These are phyloP conservation scores for Candida sonorensis DNA, from an alignment of 805 yeast genomes.

Conservation along the genomic window DNA sequence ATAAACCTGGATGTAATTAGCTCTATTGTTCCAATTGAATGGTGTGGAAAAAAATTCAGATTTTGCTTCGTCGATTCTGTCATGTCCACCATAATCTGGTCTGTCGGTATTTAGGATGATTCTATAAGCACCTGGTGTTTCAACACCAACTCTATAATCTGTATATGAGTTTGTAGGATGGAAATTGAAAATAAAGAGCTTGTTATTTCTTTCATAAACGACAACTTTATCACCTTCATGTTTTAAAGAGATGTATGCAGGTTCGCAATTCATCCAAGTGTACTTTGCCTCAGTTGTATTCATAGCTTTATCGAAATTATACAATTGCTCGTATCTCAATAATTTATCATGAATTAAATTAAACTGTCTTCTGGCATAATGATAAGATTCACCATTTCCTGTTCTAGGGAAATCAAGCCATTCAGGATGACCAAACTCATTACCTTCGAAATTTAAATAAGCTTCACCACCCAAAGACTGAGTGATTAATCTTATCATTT, in stretches of 20 bases:
- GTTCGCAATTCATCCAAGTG: conserved; percentile 61
- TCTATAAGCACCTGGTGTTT: conserved; percentile 66
- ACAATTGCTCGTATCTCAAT: conserved; percentile 71
- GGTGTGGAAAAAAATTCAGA: conserved; percentile 63
- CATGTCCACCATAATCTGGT: conserved; percentile 73
- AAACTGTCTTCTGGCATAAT: conserved; percentile 94
- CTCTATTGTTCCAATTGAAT: conserved; percentile 73
- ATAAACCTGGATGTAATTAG: conserved; percentile 68
- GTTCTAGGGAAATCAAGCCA: conserved; percentile 96
- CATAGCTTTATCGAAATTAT: conserved; percentile 81
- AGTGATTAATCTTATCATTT: conserved; percentile 81
- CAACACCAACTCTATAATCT: conserved; percentile 89
- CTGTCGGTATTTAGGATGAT: conserved; percentile 73
- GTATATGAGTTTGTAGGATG: conserved; percentile 77
- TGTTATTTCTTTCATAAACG: conserved; percentile 82
- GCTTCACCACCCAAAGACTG: conserved; percentile 96
- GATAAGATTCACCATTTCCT: conserved; percentile 83
- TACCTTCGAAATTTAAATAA: conserved; percentile 92
- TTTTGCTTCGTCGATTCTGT: conserved; percentile 50
- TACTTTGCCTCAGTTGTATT: conserved; percentile 65
- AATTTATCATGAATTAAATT: conserved; percentile 75
- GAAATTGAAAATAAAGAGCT: conserved; percentile 83
- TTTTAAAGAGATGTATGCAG: conserved; percentile 83
- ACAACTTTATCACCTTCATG: conserved; percentile 85
- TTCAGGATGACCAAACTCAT: conserved; percentile 98